A percentile compares a stretch with the other conserved stretches of the same genome.
Evolutionary conservation across 2,329 filamentous ascomycete species (phyloP).

Genomic region (Fulvia fulva): DNA sequence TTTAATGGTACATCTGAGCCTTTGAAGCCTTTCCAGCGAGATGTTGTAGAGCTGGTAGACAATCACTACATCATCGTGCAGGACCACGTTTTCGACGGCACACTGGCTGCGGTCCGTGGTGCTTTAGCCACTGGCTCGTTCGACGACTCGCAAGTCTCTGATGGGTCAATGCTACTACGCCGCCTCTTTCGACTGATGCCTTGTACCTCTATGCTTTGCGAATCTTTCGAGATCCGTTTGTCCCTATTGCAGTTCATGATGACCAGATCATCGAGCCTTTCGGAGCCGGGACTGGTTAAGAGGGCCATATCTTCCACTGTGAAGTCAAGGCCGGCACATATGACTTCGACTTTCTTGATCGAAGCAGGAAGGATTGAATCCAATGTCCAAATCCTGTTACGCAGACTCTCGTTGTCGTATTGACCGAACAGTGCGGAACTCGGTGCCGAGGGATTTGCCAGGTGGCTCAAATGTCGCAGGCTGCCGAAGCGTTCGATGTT

Average conservation of each 20-base stretch:
- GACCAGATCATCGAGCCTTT: not conserved
- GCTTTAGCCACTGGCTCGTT: not conserved
- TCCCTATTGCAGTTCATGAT: conserved; percentile 3
- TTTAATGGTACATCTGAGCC: not conserved
- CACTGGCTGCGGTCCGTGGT: not conserved
- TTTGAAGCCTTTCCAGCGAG: not conserved
- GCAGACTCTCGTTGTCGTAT: conserved; percentile 4
- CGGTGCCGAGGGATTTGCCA: conserved; percentile 2
- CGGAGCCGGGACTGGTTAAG: conserved; percentile 1
- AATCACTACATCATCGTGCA: not conserved
- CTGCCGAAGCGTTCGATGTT: conserved; percentile 1
- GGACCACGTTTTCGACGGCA: not conserved
- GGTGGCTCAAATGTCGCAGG: not conserved
- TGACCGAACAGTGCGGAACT: conserved; percentile 3
- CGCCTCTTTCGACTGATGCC: not conserved
- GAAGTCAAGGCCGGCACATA: conserved; percentile 6
- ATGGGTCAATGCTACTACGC: not conserved
- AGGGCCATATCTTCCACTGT: conserved; percentile 3
- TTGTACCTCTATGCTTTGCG: not conserved
- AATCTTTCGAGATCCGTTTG: not conserved
- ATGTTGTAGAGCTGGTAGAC: not conserved
- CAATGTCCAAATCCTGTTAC: conserved; percentile 8
- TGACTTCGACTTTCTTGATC: conserved; percentile 3
- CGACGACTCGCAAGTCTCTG: not conserved
- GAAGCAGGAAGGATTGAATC: conserved; percentile 1